Evolutionary conservation across 805 yeast genomes (phyloP), one percentile per base, ranked within the genome.

Genomic region (Barnettozyma siamensis): DNA sequence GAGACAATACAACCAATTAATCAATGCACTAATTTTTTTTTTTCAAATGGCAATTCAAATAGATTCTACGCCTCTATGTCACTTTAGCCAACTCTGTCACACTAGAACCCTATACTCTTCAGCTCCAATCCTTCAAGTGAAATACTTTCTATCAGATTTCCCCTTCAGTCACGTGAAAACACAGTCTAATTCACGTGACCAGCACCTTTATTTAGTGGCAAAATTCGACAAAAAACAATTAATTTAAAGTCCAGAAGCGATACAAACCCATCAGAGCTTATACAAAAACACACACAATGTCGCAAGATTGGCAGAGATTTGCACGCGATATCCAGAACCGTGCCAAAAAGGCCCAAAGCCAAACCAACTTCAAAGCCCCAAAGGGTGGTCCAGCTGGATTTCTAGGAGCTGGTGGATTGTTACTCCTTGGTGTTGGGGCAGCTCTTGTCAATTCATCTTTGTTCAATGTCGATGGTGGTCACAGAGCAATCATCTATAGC

Each of bases 401-500:
- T 26, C 70, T 80, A 56, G 88, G 88, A 6, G 52, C 73, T 17
- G 84, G 83, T 29, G 85, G 86, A 3, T 51, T 82, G 17, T 43
- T 81, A 2, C 49, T 77, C 6, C 59, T 81, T 5, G 83, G 80
- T 41, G 80, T 76, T 40, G 81, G 78, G 43, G 75, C 78, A 3
- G 38, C 76, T 33, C 58, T 73, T 20, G 48, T 75, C 30, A 76
- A 80, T 51, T 66, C 76, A 31, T 70, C 88, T 1, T 65, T 83
- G 28, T 83, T 80, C 66, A 83, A 82, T 60, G 99, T 93, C 45
- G 98, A 93, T 65, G 99, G 99, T 78, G 99, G 99, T 65, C 98
- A 91, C 64, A 75, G 99, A 60, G 99, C 97, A 15, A 89, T 93
- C 57, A 76, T 93, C 30, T 93, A 93, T 63, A 88, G 95, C 20